phyloP scores from a whole-genome alignment of 176 grass and related monocot species.

The Oryza meyeriana region DNA sequence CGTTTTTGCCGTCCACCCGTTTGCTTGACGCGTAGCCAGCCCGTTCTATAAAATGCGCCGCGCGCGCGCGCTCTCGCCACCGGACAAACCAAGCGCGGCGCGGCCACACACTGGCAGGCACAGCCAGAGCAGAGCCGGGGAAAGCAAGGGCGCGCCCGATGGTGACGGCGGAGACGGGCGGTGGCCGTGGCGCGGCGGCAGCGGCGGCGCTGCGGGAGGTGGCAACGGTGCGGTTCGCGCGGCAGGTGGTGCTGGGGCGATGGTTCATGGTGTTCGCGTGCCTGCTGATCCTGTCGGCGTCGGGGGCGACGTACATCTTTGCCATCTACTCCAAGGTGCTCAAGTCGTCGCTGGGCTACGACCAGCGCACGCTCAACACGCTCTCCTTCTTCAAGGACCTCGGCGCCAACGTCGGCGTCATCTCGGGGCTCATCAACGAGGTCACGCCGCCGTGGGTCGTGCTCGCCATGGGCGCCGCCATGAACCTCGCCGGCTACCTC shows the following conservation, averaged over 20 bases:
- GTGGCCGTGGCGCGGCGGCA: not conserved
- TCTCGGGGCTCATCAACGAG: slow-evolving; percentile 47
- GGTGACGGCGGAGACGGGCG: slow-evolving; percentile 29
- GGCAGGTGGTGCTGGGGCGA: slow-evolving; percentile 32
- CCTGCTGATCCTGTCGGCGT: slow-evolving; percentile 44
- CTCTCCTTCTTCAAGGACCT: slow-evolving; percentile 63
- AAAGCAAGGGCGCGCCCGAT: not conserved
- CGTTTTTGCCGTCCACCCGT: not conserved
- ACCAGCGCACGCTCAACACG: slow-evolving; percentile 40
- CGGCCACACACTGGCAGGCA: not conserved
- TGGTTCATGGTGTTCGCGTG: slow-evolving; percentile 58
- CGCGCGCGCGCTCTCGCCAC: not conserved
- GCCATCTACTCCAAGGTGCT: slow-evolving; percentile 34
- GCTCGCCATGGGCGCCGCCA: slow-evolving; percentile 41
- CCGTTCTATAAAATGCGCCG: not conserved
- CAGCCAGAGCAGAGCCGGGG: not conserved
- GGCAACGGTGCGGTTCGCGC: slow-evolving; percentile 34
- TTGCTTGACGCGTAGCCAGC: not conserved
- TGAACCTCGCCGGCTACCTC: slow-evolving; percentile 55
- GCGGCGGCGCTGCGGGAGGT: not conserved
- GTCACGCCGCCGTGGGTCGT: slow-evolving; percentile 39
- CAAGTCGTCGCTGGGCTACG: slow-evolving; percentile 38
- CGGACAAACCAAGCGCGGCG: not conserved
- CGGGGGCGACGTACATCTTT: slow-evolving; percentile 58
- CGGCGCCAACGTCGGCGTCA: slow-evolving; percentile 39